Base-by-base conservation (phyloP, 2,329 filamentous ascomycete species). In the Aspergillus arachidicola region DNA sequence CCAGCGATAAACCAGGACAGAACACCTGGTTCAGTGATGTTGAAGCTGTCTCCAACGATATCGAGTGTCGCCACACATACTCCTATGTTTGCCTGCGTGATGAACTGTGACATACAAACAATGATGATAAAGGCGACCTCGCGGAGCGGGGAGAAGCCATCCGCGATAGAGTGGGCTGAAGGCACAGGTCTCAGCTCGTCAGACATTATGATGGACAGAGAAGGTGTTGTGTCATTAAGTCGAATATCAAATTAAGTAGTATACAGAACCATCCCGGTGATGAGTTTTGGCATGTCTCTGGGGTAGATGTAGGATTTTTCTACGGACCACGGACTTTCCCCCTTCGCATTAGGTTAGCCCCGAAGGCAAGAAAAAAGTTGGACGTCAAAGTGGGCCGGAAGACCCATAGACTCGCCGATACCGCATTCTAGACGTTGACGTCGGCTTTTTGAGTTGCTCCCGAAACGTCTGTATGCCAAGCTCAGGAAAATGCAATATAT, bases 1-100 rank as follows among this genome's bases (percentile, higher is more conserved):
- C 85, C 85, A 0, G 85, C 86, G 12, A 86, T 79, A 54, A 85
- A 81, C 86, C 87, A 89, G 54, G 80, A 81, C 16, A 87, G 75
- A n/a, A 81, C 72, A 10, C 81, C 81, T 0, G 76, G 72, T 14
- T 80, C 77, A 4, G 70, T 76, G 53, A 83, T 73, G 19, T 76
- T 75, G 64, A 87, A 86, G 54, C 75, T 79, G 14, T 71, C 66
- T 21, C 82, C 83, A 58, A 87, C 83, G 38, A 82, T 78, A 57
- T 75, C 76, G 0, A 86, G 74, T 10, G 85, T 82, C 9, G 84
- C 77, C 34, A 88, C 73, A 3, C 78, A 79, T 64, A 82, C n/a
- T n/a, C n/a, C 78, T 4, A 86, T 77, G n/a, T 80, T 81, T 0
- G 79, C 79, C 66, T 84, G 81, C 36, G 82, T 83, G 64, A 83